Percentiles rank a stretch among this genome's conserved stretches.
Evolutionary conservation across 768 basidiomycete genomes (phyloP).

Genomic region (Auriscalpium microsporum): DNA sequence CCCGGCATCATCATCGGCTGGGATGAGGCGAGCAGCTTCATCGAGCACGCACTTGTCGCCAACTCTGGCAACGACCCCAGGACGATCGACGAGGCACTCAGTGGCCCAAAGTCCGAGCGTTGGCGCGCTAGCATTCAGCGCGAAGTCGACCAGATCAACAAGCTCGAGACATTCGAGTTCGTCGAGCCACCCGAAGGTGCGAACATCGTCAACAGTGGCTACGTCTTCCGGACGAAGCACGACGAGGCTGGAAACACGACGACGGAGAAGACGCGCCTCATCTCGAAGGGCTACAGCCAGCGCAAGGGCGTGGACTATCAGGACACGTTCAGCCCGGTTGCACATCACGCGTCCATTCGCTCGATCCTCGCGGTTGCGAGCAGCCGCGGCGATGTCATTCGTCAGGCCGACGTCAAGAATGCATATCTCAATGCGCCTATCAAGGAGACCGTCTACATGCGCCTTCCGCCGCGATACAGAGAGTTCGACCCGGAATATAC

Average conservation of each 20-base stretch:
- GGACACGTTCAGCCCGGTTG: too few species aligned
- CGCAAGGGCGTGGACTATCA: too few species aligned
- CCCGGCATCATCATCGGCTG: too few species aligned
- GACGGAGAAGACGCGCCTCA: too few species aligned
- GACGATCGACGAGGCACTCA: constrained; percentile 18
- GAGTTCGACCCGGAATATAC: background rate
- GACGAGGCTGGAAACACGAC: constrained; percentile 10
- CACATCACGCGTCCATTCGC: too few species aligned
- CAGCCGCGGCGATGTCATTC: constrained; percentile 24
- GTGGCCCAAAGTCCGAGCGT: constrained; percentile 14
- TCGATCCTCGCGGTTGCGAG: constrained; percentile 31
- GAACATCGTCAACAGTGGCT: constrained; percentile 22
- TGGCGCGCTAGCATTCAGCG: constrained; percentile 10
- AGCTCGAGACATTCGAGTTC: constrained; percentile 15
- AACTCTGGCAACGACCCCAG: constrained; percentile 1
- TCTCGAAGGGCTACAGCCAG: too few species aligned
- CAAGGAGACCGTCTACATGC: constrained; percentile 34
- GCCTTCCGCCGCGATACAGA: constrained; percentile 25
- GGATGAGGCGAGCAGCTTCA: too few species aligned
- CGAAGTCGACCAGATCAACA: constrained; percentile 2
- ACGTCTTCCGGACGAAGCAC: constrained; percentile 27
- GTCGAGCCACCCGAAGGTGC: constrained; percentile 15
- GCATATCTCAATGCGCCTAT: constrained; percentile 33
- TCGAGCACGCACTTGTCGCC: too few species aligned
- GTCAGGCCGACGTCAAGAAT: constrained; percentile 32